Percentiles rank a stretch among this genome's conserved stretches.
Conservation (phyloP, 371 early-diverging fungal species). For the Mortierella sp. region DNA sequence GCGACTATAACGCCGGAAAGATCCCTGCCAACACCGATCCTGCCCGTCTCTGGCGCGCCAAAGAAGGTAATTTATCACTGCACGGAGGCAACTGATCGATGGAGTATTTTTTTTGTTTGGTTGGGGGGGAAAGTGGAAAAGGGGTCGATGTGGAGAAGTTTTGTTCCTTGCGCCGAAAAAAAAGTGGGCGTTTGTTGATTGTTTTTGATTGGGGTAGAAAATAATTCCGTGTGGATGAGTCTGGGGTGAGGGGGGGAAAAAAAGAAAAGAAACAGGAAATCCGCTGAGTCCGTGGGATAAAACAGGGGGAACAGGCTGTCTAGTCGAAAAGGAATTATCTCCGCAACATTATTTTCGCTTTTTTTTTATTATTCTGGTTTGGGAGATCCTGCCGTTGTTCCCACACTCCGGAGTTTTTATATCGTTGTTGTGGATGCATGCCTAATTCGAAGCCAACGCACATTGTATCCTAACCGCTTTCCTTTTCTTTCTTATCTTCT, state of each 20-base stretch:
- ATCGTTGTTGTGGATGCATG: background rate
- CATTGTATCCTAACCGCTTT: background rate
- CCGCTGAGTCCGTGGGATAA: slow-evolving; percentile 14
- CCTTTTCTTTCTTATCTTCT: background rate
- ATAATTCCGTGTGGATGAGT: background rate
- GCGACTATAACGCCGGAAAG: slow-evolving; percentile 66
- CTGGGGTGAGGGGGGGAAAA: background rate
- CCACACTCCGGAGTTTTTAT: slow-evolving; percentile 6
- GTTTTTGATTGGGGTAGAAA: slow-evolving; percentile 1
- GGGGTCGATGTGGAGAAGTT: background rate
- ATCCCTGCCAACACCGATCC: slow-evolving; percentile 53
- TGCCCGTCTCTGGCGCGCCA: slow-evolving; percentile 79
- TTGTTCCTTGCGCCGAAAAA: background rate
- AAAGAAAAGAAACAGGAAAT: slow-evolving; percentile 3
- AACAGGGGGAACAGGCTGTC: background rate
- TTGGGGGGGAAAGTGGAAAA: background rate
- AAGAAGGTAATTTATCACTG: slow-evolving; percentile 69
- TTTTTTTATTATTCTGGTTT: slow-evolving; percentile 6
- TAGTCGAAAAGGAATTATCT: background rate
- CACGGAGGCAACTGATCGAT: no score
- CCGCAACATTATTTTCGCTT: slow-evolving; percentile 1
- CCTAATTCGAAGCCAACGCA: background rate
- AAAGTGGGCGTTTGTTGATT: background rate
- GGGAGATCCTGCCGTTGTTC: no score
- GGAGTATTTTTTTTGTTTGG: background rate